These are phyloP conservation scores for Pulveroboletus sp. DNA, from an alignment of 768 basidiomycete species.

Conservation along the genomic window DNA sequence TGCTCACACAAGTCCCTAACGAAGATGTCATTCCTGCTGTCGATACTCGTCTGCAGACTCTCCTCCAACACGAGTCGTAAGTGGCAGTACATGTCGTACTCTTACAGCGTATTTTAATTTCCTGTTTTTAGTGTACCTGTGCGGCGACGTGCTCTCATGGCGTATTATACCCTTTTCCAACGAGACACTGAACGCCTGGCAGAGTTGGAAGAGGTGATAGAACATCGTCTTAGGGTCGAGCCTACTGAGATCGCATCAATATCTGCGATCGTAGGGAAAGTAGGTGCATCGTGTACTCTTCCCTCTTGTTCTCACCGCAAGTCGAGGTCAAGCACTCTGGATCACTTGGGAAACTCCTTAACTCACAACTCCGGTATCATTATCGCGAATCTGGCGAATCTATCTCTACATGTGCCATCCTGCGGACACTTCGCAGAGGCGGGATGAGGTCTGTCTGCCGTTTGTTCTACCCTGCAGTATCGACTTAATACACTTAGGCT, in stretches of 20 bases:
- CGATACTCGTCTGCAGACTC: conserved; percentile 57
- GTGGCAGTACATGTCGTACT: conserved; percentile 37
- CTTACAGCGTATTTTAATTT: conserved; percentile 2
- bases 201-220: conserved; percentile 32
- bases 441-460: conserved; percentile 20
- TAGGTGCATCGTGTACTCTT: conserved; percentile 8
- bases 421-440: conserved; percentile 23
- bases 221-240: conserved; percentile 8
- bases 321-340: conserved; percentile 24
- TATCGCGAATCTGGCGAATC: conserved; percentile 9
- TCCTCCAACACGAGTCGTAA: conserved; percentile 76
- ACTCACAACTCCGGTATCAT: conserved; percentile 17
- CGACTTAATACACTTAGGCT: conserved; percentile 18
- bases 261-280: conserved; percentile 20
- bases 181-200: conserved; percentile 46
- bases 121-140: conserved; percentile 47
- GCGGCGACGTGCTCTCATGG: conserved; percentile 60
- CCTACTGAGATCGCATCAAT: conserved; percentile 9
- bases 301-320: conserved; percentile 2
- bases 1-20: conserved; percentile 57
- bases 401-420: conserved; percentile 8
- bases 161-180: conserved; percentile 51
- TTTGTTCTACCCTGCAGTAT: neutral
- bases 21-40: conserved; percentile 77
- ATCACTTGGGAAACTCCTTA: conserved; percentile 20